Evolutionary conservation across 176 grass and related monocot genomes (phyloP).

Genomic region (Oropetium thomaeum): DNA sequence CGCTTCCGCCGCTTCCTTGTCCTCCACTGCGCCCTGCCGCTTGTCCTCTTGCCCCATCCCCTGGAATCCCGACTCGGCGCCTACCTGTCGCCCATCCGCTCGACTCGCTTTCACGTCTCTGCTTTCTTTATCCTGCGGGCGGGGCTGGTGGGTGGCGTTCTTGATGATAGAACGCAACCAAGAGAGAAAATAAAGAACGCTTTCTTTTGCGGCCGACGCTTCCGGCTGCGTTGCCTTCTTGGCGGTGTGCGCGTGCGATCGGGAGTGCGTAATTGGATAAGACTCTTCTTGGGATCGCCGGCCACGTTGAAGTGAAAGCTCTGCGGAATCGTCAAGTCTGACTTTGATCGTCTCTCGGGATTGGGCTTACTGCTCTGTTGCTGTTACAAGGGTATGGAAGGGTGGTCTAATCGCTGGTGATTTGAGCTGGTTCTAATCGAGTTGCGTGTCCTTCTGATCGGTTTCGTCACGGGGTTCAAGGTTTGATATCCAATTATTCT

Average conservation of each 20-base stretch:
- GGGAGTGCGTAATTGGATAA: not conserved
- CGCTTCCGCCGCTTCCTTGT: slow-evolving; percentile 24
- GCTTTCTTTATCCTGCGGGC: slow-evolving; percentile 21
- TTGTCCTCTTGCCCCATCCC: slow-evolving; percentile 42
- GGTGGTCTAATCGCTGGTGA: not conserved
- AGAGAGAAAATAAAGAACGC: not conserved
- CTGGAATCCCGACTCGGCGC: slow-evolving; percentile 15
- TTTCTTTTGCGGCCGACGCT: slow-evolving; percentile 3
- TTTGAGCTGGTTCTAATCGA: not conserved
- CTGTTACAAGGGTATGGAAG: not conserved
- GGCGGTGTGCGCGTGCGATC: not conserved
- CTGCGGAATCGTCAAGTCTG: not conserved
- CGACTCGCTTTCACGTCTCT: slow-evolving; percentile 18
- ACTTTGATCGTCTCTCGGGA: not conserved
- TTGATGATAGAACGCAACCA: slow-evolving; percentile 1
- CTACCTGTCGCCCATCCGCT: slow-evolving; percentile 27
- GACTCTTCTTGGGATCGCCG: not conserved
- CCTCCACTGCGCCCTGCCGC: not conserved
- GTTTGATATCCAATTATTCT: not conserved
- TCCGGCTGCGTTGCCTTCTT: slow-evolving; percentile 2
- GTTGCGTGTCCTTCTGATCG: not conserved
- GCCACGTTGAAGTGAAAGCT: slow-evolving; percentile 21
- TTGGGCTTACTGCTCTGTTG: not conserved
- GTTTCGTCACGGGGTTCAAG: not conserved
- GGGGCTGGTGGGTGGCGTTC: not conserved